Percentiles rank a stretch among this genome's conserved stretches.
These are phyloP conservation scores for Calonectria pseudoreteaudii DNA, from an alignment of 2,329 filamentous ascomycete genomes.

Conservation along the genomic window DNA sequence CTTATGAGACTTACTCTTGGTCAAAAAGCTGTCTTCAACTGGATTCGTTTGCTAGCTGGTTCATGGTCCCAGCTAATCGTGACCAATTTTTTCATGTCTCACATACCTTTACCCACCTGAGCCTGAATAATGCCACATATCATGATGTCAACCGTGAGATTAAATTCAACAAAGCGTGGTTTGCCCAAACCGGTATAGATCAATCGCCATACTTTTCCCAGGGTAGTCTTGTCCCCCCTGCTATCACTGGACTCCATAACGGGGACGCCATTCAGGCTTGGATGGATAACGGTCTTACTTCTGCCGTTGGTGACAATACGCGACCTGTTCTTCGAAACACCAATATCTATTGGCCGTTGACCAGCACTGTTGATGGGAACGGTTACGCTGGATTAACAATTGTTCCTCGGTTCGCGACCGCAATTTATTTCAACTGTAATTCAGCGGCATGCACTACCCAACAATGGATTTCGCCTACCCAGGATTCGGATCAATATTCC, in stretches of 20 bases:
- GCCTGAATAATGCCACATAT: constrained; percentile 33
- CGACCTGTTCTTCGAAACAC: constrained; percentile 19
- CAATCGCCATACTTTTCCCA: constrained; percentile 27
- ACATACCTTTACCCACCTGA: constrained; percentile 31
- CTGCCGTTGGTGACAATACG: constrained; percentile 32
- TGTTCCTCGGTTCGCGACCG: constrained; percentile 30
- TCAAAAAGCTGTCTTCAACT: constrained; percentile 23
- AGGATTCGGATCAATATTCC: constrained; percentile 8
- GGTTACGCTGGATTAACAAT: constrained; percentile 29
- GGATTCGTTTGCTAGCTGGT: constrained; percentile 31
- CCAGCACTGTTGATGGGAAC: constrained; percentile 25
- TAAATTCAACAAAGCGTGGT: constrained; percentile 31
- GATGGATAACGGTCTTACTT: constrained; percentile 28
- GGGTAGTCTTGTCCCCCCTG: constrained; percentile 25
- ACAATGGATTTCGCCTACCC: constrained; percentile 23
- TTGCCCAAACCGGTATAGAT: constrained; percentile 33
- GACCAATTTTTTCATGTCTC: constrained; percentile 32
- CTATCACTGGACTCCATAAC: constrained; percentile 35
- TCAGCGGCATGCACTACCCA: constrained; percentile 24
- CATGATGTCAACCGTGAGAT: constrained; percentile 30
- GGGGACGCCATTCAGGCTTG: constrained; percentile 31
- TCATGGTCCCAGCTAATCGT: constrained; percentile 27
- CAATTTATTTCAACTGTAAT: constrained; percentile 32
- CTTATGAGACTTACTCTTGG: constrained; percentile 26
- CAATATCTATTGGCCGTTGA: constrained; percentile 29